Base-by-base conservation (phyloP, 2,329 filamentous ascomycete genomes). In the Fusarium vanettenii region DNA sequence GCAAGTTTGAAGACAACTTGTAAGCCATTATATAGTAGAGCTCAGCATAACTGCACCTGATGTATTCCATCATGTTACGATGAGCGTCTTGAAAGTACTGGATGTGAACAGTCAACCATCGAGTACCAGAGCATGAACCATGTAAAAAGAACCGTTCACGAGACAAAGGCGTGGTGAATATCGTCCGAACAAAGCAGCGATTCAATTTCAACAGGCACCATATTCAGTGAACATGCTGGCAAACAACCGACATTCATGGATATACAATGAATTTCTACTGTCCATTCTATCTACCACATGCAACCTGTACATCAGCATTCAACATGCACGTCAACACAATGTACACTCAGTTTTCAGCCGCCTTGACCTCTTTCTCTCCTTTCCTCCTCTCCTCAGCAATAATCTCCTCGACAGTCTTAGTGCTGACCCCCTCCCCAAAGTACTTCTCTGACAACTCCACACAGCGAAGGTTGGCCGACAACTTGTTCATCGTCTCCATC, bases 401-500 rank as follows among this genome's bases (percentile, higher is more conserved):
- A 55, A 79, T 79, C 67, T 79, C 76, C 59, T 69, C 76, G 1
- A 79, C 78, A 1, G 76, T 76, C 68, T 78, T 79, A 31, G 76
- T 73, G 67, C 75, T 76, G 6, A 73, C 69, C 1, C 77, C 77
- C 14, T 75, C 70, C 4, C 77, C 78, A 70, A 79, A 79, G 59
- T 78, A 79, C 65, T 66, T 73, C 55, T 79, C 78, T 4, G 78
- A 73, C 27, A 79, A 39, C 66, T 79, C 78, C 22, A 80, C 74
- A 31, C 78, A 80, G 13, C 78, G 77, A n/a, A 79, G 69, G 64
- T 80, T 80, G 35, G 78, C 78, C 1, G 93, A 92, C 57, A 98
- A 87, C 88, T 99, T 99, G 87, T 99, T 98, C 86, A 97, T 92
- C 62, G 91, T 94, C 74, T 97, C 98, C 89, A 98, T 95, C 84